phyloP scores from a whole-genome alignment of 2,329 filamentous ascomycete species.

The Aspergillus persii region DNA sequence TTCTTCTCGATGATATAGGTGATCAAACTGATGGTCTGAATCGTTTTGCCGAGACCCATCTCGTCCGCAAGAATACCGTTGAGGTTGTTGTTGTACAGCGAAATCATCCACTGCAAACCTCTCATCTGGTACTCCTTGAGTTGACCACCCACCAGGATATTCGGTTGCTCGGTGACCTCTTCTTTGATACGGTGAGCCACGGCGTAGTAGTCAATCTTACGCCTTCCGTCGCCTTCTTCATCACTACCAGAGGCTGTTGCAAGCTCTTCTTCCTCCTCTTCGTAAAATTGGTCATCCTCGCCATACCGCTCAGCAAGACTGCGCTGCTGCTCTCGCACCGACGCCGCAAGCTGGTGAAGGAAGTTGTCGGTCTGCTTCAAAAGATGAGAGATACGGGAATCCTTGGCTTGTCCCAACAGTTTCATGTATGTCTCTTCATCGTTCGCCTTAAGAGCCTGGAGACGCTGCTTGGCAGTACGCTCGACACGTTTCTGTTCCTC shows the following conservation, averaged over 20 bases:
- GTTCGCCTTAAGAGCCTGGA: constrained; percentile 97
- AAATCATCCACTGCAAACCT: constrained; percentile 99
- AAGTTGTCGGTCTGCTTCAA: constrained; percentile 97
- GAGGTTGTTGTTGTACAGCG: constrained; percentile 98
- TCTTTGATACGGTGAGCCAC: constrained; percentile 96
- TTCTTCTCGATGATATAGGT: constrained; percentile 97
- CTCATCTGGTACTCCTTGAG: constrained; percentile 98
- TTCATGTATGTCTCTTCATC: constrained; percentile 99
- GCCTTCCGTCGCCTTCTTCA: constrained; percentile 58
- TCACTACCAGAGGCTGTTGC: constrained; percentile 66
- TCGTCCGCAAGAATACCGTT: constrained; percentile 98
- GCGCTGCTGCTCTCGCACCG: constrained; percentile 90
- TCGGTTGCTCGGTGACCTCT: constrained; percentile 78
- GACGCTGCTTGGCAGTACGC: constrained; percentile 97
- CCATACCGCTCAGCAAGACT: constrained; percentile 77
- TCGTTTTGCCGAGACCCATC: constrained; percentile 99
- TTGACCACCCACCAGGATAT: constrained; percentile 83
- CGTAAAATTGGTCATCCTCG: constrained; percentile 55
- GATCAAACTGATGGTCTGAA: constrained; percentile 96
- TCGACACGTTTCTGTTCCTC: constrained; percentile 99
- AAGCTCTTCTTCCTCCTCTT: constrained; percentile 65
- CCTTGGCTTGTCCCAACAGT: constrained; percentile 95
- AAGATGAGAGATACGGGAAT: constrained; percentile 97
- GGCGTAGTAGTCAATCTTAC: constrained; percentile 97
- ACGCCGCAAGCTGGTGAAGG: constrained; percentile 89